phyloP scores from a whole-genome alignment of 1,284 basidiomycete genomes.

The Spongiforma sp. region DNA sequence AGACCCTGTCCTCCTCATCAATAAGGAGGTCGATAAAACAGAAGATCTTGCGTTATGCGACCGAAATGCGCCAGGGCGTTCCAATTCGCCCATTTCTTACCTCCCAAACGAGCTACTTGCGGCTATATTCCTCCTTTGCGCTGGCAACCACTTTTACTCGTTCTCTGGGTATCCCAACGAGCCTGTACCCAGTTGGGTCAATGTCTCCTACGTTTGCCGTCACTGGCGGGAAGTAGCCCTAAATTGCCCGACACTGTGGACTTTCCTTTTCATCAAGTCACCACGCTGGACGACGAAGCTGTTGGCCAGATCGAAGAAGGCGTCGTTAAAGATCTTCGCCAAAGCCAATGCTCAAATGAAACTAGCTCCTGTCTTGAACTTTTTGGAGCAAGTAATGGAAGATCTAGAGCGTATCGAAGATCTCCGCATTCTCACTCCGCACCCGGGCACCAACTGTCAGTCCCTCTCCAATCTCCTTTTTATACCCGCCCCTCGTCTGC shows the following conservation, averaged over 20 bases:
- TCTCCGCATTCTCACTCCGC: conserved; percentile 11
- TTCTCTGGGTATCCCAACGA: no score
- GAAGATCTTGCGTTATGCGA: no score
- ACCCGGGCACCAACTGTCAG: background rate
- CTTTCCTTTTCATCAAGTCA: conserved; percentile 22
- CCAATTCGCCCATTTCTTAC: conserved; percentile 23
- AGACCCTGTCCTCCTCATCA: no score
- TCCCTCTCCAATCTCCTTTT: conserved; percentile 9
- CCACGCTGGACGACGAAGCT: conserved; percentile 37
- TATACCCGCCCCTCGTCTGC: conserved; percentile 10
- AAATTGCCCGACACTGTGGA: conserved; percentile 2
- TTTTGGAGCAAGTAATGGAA: conserved; percentile 16
- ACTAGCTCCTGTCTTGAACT: conserved; percentile 7
- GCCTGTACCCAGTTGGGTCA: conserved; percentile 17
- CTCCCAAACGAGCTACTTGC: conserved; percentile 31
- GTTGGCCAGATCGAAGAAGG: conserved; percentile 38
- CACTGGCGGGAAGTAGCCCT: conserved; percentile 30
- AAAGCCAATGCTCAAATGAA: background rate
- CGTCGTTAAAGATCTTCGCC: conserved; percentile 26
- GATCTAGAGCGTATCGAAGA: conserved; percentile 24
- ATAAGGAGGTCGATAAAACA: no score
- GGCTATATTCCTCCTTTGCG: conserved; percentile 20
- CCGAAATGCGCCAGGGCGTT: no score
- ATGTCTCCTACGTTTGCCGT: conserved; percentile 33
- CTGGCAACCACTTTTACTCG: background rate